These are phyloP conservation scores for Ilyonectria robusta DNA, from an alignment of 2,329 filamentous ascomycete genomes.

Conservation along the genomic window DNA sequence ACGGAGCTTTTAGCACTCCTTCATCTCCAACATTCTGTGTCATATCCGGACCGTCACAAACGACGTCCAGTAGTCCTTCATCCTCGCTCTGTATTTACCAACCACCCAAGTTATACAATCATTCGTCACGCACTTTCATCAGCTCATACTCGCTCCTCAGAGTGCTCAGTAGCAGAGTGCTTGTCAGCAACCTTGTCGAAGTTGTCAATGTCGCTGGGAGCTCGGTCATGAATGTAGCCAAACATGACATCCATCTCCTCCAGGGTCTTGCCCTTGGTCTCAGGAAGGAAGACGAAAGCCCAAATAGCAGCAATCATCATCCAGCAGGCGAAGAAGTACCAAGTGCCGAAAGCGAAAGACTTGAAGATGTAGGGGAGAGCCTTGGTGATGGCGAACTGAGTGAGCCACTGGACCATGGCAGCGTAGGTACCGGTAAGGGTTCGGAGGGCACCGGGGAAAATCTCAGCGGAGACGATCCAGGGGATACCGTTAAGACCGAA, in stretches of 20 bases:
- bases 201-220: slow-evolving; percentile 31
- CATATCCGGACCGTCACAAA: slow-evolving; percentile 1
- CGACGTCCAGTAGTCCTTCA: not conserved
- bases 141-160: slow-evolving; percentile 37
- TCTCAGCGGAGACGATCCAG: slow-evolving; percentile 61
- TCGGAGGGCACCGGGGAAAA: slow-evolving; percentile 60
- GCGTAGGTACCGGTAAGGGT: slow-evolving; percentile 59
- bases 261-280: slow-evolving; percentile 68
- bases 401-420: slow-evolving; percentile 59
- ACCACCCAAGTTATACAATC: slow-evolving; percentile 2
- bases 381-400: slow-evolving; percentile 60
- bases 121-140: slow-evolving; percentile 1
- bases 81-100: not conserved
- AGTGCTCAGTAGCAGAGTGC: slow-evolving; percentile 38
- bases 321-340: slow-evolving; percentile 70
- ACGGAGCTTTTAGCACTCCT: not conserved
- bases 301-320: slow-evolving; percentile 64
- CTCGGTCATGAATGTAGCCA: slow-evolving; percentile 42
- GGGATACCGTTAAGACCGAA: slow-evolving; percentile 62
- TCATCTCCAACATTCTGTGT: slow-evolving; percentile 3
- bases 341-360: slow-evolving; percentile 64
- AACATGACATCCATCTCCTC: slow-evolving; percentile 65
- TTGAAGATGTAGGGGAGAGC: slow-evolving; percentile 61
- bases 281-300: slow-evolving; percentile 67
- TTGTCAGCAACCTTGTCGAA: slow-evolving; percentile 35